A percentile compares a stretch with the other conserved stretches of the same genome.
Conservation (phyloP, 306 rosid species). For the Cucumis sativus region Cucumber_9930_V3 NC_026658.2:21452501-21453000, state of each 20-base stretch:
- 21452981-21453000: too few species aligned
- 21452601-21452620: background rate
- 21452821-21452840: background rate
- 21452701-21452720: background rate
- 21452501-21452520: conserved; percentile 87
- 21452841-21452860: background rate
- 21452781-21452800: background rate
- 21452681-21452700: background rate
- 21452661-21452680: background rate
- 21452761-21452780: background rate
- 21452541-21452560: conserved; percentile 68
- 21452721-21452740: background rate
- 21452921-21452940: background rate
- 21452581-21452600: background rate
- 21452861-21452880: background rate
- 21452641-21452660: background rate
- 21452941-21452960: background rate
- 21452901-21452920: background rate
- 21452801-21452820: background rate
- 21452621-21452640: background rate
- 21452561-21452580: background rate
- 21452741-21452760: background rate
- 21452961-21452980: background rate
- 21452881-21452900: background rate
- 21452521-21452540: conserved; percentile 88